These are phyloP conservation scores for Pichia terricola DNA, from an alignment of 1,139 yeast genomes.

Conservation along the genomic window DNA sequence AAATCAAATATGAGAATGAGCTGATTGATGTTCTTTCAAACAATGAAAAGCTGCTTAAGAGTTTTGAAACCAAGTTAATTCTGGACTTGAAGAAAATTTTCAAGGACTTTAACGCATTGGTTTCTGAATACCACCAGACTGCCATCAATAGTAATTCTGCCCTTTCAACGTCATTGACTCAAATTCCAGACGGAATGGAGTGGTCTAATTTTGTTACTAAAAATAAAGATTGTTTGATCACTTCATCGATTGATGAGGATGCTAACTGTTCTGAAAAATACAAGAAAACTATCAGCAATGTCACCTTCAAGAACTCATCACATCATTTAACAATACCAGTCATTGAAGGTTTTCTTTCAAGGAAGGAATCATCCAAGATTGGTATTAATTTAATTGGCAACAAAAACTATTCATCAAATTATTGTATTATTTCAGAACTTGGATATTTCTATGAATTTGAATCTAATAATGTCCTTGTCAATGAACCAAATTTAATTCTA, in stretches of 20 bases:
- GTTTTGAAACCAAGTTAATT: slow-evolving; percentile 34
- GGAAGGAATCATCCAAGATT: slow-evolving; percentile 33
- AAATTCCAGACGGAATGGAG: slow-evolving; percentile 31
- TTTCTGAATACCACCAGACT: neutral
- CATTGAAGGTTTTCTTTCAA: slow-evolving; percentile 36
- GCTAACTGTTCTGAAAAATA: slow-evolving; percentile 1
- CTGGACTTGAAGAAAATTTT: slow-evolving; percentile 33
- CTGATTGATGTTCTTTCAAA: slow-evolving; percentile 33
- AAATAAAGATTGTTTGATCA: slow-evolving; percentile 25
- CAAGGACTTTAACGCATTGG: slow-evolving; percentile 24
- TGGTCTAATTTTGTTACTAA: slow-evolving; percentile 33
- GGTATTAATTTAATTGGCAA: slow-evolving; percentile 10
- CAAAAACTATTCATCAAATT: slow-evolving; percentile 34
- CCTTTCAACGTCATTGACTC: too few relatives aligned
- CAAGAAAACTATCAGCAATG: slow-evolving; percentile 29
- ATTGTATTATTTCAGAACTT: slow-evolving; percentile 37
- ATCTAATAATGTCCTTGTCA: slow-evolving; percentile 33
- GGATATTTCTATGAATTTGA: slow-evolving; percentile 37
- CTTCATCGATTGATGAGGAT: slow-evolving; percentile 10
- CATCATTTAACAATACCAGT: slow-evolving; percentile 34
- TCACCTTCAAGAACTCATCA: slow-evolving; percentile 31
- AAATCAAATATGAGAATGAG: slow-evolving; percentile 34
- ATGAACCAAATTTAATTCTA: slow-evolving; percentile 33
- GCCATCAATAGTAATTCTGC: too few relatives aligned
- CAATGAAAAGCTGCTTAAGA: slow-evolving; percentile 31